phyloP scores from a whole-genome alignment of 2,329 filamentous ascomycete species.

The Epichloe amarillans region DNA sequence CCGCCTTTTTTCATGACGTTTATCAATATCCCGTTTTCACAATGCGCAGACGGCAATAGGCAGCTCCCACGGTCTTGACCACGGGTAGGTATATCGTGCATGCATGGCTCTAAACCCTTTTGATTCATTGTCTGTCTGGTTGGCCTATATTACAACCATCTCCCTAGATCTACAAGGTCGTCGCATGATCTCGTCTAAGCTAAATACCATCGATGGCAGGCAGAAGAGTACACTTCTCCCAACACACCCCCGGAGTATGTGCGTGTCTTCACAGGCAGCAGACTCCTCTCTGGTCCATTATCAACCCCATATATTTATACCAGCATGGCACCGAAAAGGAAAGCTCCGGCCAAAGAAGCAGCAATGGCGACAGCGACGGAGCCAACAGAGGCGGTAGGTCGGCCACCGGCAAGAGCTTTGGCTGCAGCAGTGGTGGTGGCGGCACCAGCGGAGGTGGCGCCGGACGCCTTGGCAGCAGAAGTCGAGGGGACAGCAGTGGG shows the following conservation, averaged over 20 bases:
- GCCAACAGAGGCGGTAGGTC: constrained; percentile 1
- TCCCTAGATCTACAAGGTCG: not conserved
- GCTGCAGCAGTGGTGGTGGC: not conserved
- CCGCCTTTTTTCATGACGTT: no score
- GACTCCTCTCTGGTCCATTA: no score
- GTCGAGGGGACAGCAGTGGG: constrained; percentile 1
- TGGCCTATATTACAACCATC: not conserved
- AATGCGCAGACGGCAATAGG: no score
- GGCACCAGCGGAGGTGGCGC: not conserved
- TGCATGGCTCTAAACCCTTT: no score
- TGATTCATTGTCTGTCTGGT: not conserved
- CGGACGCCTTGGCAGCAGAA: not conserved
- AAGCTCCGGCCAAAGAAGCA: constrained; percentile 6
- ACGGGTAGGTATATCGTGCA: no score
- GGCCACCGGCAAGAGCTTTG: not conserved
- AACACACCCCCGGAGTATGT: no score
- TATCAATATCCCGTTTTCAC: no score
- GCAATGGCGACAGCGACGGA: constrained; percentile 2
- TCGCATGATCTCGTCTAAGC: not conserved
- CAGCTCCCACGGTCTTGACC: no score
- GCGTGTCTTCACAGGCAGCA: no score
- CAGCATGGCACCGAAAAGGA: constrained; percentile 6
- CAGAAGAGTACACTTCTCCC: no score
- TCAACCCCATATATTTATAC: not conserved
- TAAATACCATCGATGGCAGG: not conserved